These are phyloP conservation scores for Cyberlindnera veronae DNA, from an alignment of 805 yeast genomes.

Conservation along the genomic window DNA sequence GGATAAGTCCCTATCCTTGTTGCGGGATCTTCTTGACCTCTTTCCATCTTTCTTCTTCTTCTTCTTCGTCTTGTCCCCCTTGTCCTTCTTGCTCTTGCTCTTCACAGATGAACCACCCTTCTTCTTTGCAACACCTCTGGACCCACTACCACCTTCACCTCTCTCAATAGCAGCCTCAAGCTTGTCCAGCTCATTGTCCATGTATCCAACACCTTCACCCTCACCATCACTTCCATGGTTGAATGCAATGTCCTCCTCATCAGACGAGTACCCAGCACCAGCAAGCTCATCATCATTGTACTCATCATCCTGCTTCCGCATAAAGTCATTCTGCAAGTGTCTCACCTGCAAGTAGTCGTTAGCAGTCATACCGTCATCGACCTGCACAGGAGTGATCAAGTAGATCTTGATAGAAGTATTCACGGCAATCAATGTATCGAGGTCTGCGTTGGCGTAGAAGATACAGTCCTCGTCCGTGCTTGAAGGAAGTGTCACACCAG, in stretches of 20 bases:
- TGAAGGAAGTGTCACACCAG: constrained; percentile 45
- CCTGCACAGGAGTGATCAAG: constrained; percentile 33
- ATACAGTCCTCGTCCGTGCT: constrained; percentile 37
- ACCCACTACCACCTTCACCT: constrained; percentile 1
- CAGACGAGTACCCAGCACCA: constrained; percentile 27
- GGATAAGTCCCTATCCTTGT: no score
- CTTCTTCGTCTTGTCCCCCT: constrained; percentile 4
- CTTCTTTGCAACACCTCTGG: constrained; percentile 25
- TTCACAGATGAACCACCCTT: constrained; percentile 11
- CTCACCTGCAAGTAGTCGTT: constrained; percentile 29
- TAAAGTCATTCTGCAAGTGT: constrained; percentile 34
- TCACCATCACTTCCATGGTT: constrained; percentile 25
- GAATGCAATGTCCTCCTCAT: constrained; percentile 37
- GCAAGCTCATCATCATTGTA: constrained; percentile 31
- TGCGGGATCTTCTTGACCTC: no score
- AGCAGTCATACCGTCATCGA: constrained; percentile 34
- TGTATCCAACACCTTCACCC: constrained; percentile 12
- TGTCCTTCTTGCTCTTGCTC: constrained; percentile 1
- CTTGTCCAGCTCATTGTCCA: constrained; percentile 21
- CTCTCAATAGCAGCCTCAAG: constrained; percentile 17
- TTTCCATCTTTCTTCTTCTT: constrained; percentile 14
- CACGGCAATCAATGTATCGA: constrained; percentile 33
- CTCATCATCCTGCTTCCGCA: constrained; percentile 35
- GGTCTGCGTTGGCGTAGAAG: constrained; percentile 33
- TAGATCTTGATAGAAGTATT: constrained; percentile 41